Percentiles rank a stretch among this genome's conserved stretches.
These are phyloP conservation scores for Phaffomyces thermotolerans DNA, from an alignment of 805 yeast genomes.

Conservation along the genomic window DNA sequence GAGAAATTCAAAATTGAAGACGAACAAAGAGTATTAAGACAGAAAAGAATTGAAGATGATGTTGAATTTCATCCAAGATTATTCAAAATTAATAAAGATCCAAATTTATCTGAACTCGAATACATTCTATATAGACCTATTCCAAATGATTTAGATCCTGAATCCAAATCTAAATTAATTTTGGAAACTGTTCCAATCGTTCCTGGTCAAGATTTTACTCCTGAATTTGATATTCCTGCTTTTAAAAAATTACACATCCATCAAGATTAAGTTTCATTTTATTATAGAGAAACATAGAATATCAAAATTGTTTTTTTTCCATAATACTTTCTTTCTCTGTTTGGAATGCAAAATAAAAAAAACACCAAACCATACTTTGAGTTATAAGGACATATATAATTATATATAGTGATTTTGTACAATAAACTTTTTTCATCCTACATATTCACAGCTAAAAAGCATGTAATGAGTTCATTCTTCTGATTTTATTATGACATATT, in stretches of 20 bases:
- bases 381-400: too few species aligned
- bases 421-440: background rate
- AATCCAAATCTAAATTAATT: conserved; percentile 47
- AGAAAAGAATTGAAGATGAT: conserved; percentile 69
- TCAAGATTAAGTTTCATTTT: background rate
- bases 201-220: conserved; percentile 71
- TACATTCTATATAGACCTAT: conserved; percentile 61
- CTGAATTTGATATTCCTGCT: conserved; percentile 64
- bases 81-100: conserved; percentile 44
- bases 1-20: conserved; percentile 86
- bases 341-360: too few species aligned
- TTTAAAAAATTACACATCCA: conserved; percentile 36
- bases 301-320: too few species aligned
- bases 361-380: too few species aligned
- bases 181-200: conserved; percentile 68
- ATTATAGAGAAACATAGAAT: too few species aligned
- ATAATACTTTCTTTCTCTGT: too few species aligned
- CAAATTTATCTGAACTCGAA: conserved; percentile 41
- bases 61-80: conserved; percentile 75
- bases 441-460: background rate
- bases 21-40: conserved; percentile 70
- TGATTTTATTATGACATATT: conserved; percentile 5
- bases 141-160: conserved; percentile 42
- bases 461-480: background rate
- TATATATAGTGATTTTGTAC: background rate